Percentiles rank a stretch among this genome's conserved stretches.
phyloP scores from a whole-genome alignment of 139 green algal species.

The Edaphochlamys debaryana region DNA sequence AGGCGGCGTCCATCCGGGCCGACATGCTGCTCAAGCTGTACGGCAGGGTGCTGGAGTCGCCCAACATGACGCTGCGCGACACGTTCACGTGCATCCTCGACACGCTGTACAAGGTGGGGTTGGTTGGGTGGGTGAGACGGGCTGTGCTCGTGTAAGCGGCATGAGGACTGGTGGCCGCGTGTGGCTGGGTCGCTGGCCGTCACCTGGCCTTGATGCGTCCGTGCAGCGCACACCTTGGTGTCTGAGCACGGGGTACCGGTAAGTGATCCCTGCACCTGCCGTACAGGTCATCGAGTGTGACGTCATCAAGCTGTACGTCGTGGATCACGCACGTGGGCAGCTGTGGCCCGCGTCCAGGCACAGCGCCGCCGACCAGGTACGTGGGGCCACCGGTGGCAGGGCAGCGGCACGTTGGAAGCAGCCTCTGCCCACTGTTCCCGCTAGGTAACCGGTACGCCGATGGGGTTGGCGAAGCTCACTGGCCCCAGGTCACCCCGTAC shows the following conservation, averaged over 20 bases:
- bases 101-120: slow-evolving; percentile 36
- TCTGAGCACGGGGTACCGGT: too few species aligned
- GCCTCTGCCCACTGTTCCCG: too few species aligned
- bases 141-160: not conserved
- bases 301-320: slow-evolving; percentile 38
- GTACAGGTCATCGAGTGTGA: slow-evolving; percentile 39
- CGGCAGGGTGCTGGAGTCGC: slow-evolving; percentile 31
- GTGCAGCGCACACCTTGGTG: too few species aligned
- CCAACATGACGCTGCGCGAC: slow-evolving; percentile 25
- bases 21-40: slow-evolving; percentile 38
- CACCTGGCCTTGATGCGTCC: too few species aligned
- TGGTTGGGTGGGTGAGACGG: too few species aligned
- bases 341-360: slow-evolving; percentile 25
- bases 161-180: not conserved
- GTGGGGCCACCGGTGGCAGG: too few species aligned
- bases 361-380: slow-evolving; percentile 10
- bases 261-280: too few species aligned
- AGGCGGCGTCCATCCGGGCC: slow-evolving; percentile 11
- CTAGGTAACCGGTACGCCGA: too few species aligned
- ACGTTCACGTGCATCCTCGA: slow-evolving; percentile 28
- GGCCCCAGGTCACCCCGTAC: too few species aligned
- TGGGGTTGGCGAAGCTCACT: too few species aligned
- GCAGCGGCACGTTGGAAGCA: too few species aligned
- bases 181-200: too few species aligned
- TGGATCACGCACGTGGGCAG: slow-evolving; percentile 27